Percentiles rank a stretch among this genome's conserved stretches.
phyloP scores from a whole-genome alignment of 2,329 filamentous ascomycete species.

The Exophiala calicioides region DNA sequence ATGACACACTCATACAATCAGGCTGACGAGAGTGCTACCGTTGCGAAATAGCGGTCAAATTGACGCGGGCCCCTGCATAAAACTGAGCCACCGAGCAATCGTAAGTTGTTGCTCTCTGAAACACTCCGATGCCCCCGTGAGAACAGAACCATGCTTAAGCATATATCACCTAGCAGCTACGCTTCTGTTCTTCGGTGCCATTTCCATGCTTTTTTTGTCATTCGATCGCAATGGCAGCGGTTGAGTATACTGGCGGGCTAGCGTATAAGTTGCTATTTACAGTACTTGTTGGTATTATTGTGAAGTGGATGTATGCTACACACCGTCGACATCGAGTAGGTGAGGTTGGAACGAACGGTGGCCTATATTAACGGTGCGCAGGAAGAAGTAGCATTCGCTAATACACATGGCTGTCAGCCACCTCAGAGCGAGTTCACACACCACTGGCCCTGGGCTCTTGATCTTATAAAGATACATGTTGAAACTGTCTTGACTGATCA shows the following conservation, averaged over 20 bases:
- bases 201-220: no score
- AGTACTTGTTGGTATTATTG: not conserved
- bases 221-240: conserved; percentile 1
- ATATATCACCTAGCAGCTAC: no score
- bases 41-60: no score
- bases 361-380: not conserved
- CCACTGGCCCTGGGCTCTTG: conserved; percentile 7
- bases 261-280: conserved; percentile 1
- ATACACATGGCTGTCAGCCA: conserved; percentile 2
- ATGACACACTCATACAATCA: no score
- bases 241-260: not conserved
- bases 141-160: no score
- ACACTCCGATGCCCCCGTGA: no score
- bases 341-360: not conserved
- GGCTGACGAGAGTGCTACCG: no score
- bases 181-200: no score
- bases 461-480: conserved; percentile 10
- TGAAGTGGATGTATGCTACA: conserved; percentile 5
- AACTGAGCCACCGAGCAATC: no score
- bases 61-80: no score
- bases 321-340: conserved; percentile 1
- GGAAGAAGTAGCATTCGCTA: conserved; percentile 5
- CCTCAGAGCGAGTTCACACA: conserved; percentile 5
- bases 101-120: no score
- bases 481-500: conserved; percentile 8